These are phyloP conservation scores for Microdochium bolleyi DNA, from an alignment of 2,329 filamentous ascomycete genomes.

Conservation along the genomic window DNA sequence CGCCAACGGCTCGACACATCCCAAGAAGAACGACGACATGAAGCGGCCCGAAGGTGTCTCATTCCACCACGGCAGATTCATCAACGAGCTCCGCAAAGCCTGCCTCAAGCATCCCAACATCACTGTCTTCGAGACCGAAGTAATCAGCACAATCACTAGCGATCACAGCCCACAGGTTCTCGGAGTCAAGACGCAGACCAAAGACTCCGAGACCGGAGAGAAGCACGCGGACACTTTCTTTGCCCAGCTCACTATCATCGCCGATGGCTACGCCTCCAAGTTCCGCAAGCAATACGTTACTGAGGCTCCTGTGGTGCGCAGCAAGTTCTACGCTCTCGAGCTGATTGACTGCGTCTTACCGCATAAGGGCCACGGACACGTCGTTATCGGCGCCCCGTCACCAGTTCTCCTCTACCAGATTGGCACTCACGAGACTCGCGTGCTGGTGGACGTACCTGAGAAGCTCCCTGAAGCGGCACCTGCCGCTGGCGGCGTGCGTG, in stretches of 20 bases:
- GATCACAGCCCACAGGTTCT: conserved; percentile 64
- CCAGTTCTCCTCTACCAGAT: conserved; percentile 96
- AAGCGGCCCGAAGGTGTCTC: conserved; percentile 62
- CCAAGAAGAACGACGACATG: conserved; percentile 15
- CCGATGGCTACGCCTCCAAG: conserved; percentile 87
- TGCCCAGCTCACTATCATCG: conserved; percentile 77
- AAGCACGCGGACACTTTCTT: conserved; percentile 73
- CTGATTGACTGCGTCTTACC: conserved; percentile 81
- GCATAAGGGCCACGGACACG: conserved; percentile 70
- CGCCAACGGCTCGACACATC: conserved; percentile 18
- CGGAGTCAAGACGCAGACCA: conserved; percentile 70
- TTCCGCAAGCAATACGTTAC: conserved; percentile 76
- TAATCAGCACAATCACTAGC: conserved; percentile 64
- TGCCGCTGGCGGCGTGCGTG: conserved; percentile 73
- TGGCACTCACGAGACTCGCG: conserved; percentile 86
- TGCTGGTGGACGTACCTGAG: conserved; percentile 79
- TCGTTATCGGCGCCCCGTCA: conserved; percentile 67
- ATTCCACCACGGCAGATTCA: conserved; percentile 95
- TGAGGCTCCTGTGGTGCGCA: conserved; percentile 61
- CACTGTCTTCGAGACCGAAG: conserved; percentile 85
- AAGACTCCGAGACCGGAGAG: conserved; percentile 43
- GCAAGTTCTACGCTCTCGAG: conserved; percentile 90
- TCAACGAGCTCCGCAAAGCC: conserved; percentile 69
- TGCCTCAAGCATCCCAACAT: conserved; percentile 74
- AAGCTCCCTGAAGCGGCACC: conserved; percentile 65